These are phyloP conservation scores for Annulohypoxylon maeteangense DNA, from an alignment of 495 filamentous ascomycete species.

Conservation along the genomic window DNA sequence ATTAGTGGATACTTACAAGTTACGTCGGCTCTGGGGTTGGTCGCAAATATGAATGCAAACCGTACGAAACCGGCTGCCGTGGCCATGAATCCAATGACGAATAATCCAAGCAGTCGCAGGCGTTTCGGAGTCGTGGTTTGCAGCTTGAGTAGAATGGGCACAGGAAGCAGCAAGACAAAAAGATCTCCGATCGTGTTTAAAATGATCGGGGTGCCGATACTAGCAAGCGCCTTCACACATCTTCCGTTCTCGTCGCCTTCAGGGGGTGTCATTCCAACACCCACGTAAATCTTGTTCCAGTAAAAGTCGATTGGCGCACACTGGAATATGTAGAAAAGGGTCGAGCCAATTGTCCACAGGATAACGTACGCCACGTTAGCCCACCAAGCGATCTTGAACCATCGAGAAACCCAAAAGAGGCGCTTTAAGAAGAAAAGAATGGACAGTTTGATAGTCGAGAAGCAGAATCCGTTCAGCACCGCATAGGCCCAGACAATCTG, in stretches of 20 bases:
- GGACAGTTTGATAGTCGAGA: conserved; percentile 6
- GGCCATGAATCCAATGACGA: conserved; percentile 10
- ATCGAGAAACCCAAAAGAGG: conserved; percentile 1
- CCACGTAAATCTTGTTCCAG: conserved; percentile 6
- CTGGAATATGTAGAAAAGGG: conserved; percentile 11
- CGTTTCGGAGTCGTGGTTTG: conserved; percentile 1
- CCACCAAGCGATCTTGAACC: conserved; percentile 11
- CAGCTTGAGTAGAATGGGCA: background rate
- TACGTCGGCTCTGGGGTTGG: conserved; percentile 1
- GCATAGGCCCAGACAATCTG: conserved; percentile 9
- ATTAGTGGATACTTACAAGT: conserved; percentile 1
- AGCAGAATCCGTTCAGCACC: conserved; percentile 6
- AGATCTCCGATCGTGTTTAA: conserved; percentile 2
- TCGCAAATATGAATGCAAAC: conserved; percentile 5
- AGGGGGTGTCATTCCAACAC: background rate
- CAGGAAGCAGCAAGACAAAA: conserved; percentile 2
- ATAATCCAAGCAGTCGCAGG: background rate
- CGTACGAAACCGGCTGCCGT: conserved; percentile 2
- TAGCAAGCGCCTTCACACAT: background rate
- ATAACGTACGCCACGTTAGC: background rate
- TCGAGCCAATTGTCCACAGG: conserved; percentile 4
- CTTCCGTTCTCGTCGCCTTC: background rate
- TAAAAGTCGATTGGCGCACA: conserved; percentile 7
- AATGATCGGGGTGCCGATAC: conserved; percentile 4
- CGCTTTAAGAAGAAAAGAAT: conserved; percentile 5